Evolutionary conservation across 495 filamentous ascomycete species (phyloP).

Genomic region (Lasiosphaeria ovina): DNA sequence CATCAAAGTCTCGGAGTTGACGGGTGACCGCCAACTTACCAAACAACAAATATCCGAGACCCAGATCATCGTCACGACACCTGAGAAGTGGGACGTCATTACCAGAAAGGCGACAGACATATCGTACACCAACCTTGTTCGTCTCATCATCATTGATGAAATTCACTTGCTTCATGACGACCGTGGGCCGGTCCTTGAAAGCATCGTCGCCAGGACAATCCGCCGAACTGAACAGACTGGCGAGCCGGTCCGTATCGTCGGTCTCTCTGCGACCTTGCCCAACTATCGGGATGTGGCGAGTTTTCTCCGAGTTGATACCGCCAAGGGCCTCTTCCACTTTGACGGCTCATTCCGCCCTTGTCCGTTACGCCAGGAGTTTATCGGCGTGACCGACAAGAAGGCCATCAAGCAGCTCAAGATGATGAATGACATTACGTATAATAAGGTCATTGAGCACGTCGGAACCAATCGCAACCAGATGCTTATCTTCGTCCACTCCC

Average conservation of each 20-base stretch:
- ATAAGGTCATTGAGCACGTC: constrained; percentile 95
- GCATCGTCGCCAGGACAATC: constrained; percentile 92
- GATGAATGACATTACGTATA: constrained; percentile 99
- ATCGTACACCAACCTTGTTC: constrained; percentile 94
- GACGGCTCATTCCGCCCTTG: constrained; percentile 93
- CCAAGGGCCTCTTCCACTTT: constrained; percentile 90
- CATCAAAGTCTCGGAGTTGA: constrained; percentile 88
- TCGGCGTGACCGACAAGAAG: constrained; percentile 96
- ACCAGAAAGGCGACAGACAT: constrained; percentile 96
- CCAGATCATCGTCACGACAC: constrained; percentile 97
- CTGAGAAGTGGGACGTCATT: constrained; percentile 99
- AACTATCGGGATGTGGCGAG: constrained; percentile 97
- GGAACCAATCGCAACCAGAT: constrained; percentile 89
- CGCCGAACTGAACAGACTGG: constrained; percentile 90
- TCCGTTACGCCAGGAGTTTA: constrained; percentile 92
- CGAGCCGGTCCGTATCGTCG: constrained; percentile 85
- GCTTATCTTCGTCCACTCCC: constrained; percentile 97
- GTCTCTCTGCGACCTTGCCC: constrained; percentile 90
- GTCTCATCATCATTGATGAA: constrained; percentile 94
- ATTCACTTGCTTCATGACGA: constrained; percentile 98
- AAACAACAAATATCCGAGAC: constrained; percentile 98
- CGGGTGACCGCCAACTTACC: constrained; percentile 95
- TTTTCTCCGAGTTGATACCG: constrained; percentile 87
- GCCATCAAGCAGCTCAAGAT: constrained; percentile 98
- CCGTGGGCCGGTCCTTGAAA: constrained; percentile 93